Conservation (phyloP, 176 grass and related monocot genomes). For the Puccinellia tenuiflora region DNA sequence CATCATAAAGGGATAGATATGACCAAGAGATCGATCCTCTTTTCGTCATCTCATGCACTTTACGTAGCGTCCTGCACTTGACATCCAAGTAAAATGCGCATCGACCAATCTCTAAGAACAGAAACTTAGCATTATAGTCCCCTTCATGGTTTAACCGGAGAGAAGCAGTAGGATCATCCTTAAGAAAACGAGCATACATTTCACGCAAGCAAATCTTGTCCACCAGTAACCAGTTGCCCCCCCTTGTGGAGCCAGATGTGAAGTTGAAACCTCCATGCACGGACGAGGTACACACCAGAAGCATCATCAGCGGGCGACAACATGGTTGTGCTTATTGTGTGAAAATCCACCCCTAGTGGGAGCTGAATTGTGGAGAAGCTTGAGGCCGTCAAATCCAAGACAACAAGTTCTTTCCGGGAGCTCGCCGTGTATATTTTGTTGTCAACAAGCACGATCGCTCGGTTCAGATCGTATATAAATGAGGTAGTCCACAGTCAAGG, state of each 20-base stretch:
- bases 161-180: not conserved
- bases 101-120: not conserved
- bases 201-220: not conserved
- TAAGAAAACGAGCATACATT: not conserved
- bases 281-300: not conserved
- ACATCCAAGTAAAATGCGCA: not conserved
- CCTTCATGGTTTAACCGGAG: not conserved
- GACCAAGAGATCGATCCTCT: not conserved
- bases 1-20: not conserved
- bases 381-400: not conserved
- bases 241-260: not conserved
- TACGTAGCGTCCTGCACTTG: not conserved
- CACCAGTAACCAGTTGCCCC: not conserved
- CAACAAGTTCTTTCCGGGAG: not conserved
- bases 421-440: not conserved
- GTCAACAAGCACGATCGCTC: not conserved
- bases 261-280: not conserved
- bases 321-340: not conserved
- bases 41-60: not conserved
- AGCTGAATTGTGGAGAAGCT: not conserved
- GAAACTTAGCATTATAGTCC: not conserved
- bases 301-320: not conserved
- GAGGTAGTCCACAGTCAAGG: not conserved
- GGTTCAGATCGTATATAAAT: not conserved
- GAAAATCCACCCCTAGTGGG: not conserved